Evolutionary conservation across 257 asterid genomes (phyloP).

Genomic region (Solanum sitiens): DNA sequence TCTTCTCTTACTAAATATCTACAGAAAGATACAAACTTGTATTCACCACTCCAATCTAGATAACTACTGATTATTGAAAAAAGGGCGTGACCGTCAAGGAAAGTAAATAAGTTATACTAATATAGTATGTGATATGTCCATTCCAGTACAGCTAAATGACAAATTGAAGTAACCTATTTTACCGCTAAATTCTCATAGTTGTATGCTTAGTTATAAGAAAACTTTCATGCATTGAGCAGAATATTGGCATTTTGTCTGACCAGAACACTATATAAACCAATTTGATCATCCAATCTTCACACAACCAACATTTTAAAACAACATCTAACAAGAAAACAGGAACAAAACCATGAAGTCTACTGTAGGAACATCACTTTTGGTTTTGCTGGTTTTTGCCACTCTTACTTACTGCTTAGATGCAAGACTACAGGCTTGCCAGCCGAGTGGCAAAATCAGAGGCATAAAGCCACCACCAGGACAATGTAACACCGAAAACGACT

Average conservation of each 20-base stretch:
- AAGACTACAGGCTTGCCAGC: constrained; percentile 11
- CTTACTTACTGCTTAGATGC: neutral
- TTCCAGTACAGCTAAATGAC: neutral
- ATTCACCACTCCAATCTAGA: neutral
- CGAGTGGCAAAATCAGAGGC: constrained; percentile 26
- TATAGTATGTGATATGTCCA: neutral
- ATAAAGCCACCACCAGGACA: constrained; percentile 31
- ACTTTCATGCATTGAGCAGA: neutral
- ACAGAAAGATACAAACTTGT: neutral
- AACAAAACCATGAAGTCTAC: neutral
- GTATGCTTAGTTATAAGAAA: neutral
- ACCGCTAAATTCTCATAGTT: neutral
- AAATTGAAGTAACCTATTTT: neutral
- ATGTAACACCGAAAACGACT: constrained; percentile 27
- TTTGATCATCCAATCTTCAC: neutral
- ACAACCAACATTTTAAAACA: neutral
- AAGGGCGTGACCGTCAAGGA: neutral
- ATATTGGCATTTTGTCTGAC: neutral
- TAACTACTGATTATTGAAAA: neutral
- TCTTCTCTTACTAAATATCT: neutral
- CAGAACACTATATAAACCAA: neutral
- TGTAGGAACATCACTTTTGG: neutral
- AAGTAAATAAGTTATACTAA: neutral
- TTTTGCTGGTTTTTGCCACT: constrained; percentile 1
- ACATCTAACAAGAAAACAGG: neutral